A percentile compares a stretch with the other conserved stretches of the same genome.
These are phyloP conservation scores for Cystobasidium onofrii DNA, from an alignment of 768 basidiomycete species.

Conservation along the genomic window DNA sequence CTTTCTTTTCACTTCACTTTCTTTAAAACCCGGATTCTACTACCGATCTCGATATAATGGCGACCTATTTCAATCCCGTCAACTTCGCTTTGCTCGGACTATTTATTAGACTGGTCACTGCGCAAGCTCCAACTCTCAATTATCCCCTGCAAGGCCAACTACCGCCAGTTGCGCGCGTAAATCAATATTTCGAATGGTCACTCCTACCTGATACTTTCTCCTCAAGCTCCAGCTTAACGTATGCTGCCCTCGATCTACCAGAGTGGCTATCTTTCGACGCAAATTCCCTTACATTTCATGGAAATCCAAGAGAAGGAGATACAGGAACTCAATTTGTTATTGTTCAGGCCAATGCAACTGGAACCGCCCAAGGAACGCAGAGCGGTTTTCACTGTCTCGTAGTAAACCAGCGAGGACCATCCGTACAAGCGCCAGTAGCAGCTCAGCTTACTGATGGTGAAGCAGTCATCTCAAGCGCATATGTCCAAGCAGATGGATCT, in stretches of 20 bases:
- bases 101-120: neutral
- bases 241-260: constrained; percentile 58
- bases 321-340: constrained; percentile 58
- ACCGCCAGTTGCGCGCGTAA: constrained; percentile 66
- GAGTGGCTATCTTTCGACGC: constrained; percentile 70
- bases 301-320: constrained; percentile 59
- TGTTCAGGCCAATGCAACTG: constrained; percentile 53
- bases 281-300: constrained; percentile 56
- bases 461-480: constrained; percentile 36
- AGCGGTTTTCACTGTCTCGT: constrained; percentile 49
- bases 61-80: neutral
- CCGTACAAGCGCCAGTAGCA: constrained; percentile 44
- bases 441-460: constrained; percentile 47
- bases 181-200: constrained; percentile 61
- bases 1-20: neutral
- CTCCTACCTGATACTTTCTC: constrained; percentile 61
- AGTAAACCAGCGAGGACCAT: constrained; percentile 57
- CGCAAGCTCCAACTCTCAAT: constrained; percentile 14
- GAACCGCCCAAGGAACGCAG: constrained; percentile 51
- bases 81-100: neutral
- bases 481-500: constrained; percentile 43
- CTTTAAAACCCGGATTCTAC: neutral
- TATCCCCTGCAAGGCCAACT: constrained; percentile 64
- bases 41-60: neutral
- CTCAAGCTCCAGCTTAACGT: constrained; percentile 48